A percentile compares a stretch with the other conserved stretches of the same genome.
These are phyloP conservation scores for Yamadazyma dendronema DNA, from an alignment of 1,139 yeast species.

Conservation along the genomic window DNA sequence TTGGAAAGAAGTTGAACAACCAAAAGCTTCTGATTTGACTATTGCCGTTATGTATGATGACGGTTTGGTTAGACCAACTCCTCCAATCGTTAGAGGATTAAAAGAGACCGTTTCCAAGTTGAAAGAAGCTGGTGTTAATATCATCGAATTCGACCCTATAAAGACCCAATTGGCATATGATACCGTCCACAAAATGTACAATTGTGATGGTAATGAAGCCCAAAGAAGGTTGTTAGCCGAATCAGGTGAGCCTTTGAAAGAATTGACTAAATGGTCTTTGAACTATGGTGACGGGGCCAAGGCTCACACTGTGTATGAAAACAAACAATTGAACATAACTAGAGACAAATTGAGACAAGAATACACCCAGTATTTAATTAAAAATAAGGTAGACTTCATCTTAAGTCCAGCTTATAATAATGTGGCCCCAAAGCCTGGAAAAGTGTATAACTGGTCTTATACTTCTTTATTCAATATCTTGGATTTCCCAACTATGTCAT, in stretches of 20 bases:
- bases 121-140: slow-evolving; percentile 29
- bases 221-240: slow-evolving; percentile 50
- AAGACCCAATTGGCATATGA: slow-evolving; percentile 50
- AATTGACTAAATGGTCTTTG: slow-evolving; percentile 59
- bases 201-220: slow-evolving; percentile 59
- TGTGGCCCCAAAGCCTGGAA: slow-evolving; percentile 68
- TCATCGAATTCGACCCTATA: slow-evolving; percentile 50
- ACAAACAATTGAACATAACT: slow-evolving; percentile 44
- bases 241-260: slow-evolving; percentile 65
- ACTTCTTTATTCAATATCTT: slow-evolving; percentile 65
- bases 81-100: slow-evolving; percentile 51
- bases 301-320: slow-evolving; percentile 40
- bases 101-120: slow-evolving; percentile 27
- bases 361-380: slow-evolving; percentile 49
- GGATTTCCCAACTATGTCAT: slow-evolving; percentile 59
- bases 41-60: slow-evolving; percentile 42
- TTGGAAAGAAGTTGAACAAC: slow-evolving; percentile 56
- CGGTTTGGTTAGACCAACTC: slow-evolving; percentile 42
- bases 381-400: slow-evolving; percentile 63
- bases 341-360: slow-evolving; percentile 58
- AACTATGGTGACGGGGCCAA: slow-evolving; percentile 58
- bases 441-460: slow-evolving; percentile 74
- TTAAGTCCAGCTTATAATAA: slow-evolving; percentile 69
- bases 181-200: slow-evolving; percentile 48
- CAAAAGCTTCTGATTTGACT: slow-evolving; percentile 37